A percentile compares a stretch with the other conserved stretches of the same genome.
Evolutionary conservation across 2,329 filamentous ascomycete genomes (phyloP).

Genomic region (Aspergillus pseudoterreus): DNA sequence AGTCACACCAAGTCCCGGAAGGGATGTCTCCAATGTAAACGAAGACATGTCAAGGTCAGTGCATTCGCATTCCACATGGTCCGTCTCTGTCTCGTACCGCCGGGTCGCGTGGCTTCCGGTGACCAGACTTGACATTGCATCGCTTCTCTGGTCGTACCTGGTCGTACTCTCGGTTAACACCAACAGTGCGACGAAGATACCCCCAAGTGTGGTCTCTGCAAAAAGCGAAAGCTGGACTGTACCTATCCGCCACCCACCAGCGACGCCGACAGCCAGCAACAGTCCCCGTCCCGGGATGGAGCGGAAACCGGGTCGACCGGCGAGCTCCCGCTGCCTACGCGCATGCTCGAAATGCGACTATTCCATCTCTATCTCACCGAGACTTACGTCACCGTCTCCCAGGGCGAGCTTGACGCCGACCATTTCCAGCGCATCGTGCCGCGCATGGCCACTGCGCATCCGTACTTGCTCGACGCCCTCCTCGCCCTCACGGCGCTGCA

Average conservation of each 20-base stretch:
- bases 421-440: slow-evolving; percentile 34
- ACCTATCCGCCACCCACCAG: slow-evolving; percentile 25
- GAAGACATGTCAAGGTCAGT: slow-evolving; percentile 37
- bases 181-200: slow-evolving; percentile 35
- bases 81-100: neutral
- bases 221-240: slow-evolving; percentile 34
- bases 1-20: slow-evolving; percentile 39
- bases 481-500: slow-evolving; percentile 45
- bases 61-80: neutral
- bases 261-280: slow-evolving; percentile 23
- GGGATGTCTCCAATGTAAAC: slow-evolving; percentile 38
- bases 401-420: slow-evolving; percentile 26
- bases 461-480: slow-evolving; percentile 44
- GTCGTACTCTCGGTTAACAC: neutral
- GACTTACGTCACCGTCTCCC: slow-evolving; percentile 31
- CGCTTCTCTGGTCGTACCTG: no score
- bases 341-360: slow-evolving; percentile 34
- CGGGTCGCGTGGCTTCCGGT: neutral
- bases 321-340: slow-evolving; percentile 15
- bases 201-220: slow-evolving; percentile 35
- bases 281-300: slow-evolving; percentile 18
- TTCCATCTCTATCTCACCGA: slow-evolving; percentile 38
- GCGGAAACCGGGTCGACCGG: slow-evolving; percentile 5
- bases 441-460: slow-evolving; percentile 38
- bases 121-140: neutral